Percentiles rank a stretch among this genome's conserved stretches.
Evolutionary conservation across 495 filamentous ascomycete species (phyloP).

Genomic region (Lindgomyces ingoldianus): DNA sequence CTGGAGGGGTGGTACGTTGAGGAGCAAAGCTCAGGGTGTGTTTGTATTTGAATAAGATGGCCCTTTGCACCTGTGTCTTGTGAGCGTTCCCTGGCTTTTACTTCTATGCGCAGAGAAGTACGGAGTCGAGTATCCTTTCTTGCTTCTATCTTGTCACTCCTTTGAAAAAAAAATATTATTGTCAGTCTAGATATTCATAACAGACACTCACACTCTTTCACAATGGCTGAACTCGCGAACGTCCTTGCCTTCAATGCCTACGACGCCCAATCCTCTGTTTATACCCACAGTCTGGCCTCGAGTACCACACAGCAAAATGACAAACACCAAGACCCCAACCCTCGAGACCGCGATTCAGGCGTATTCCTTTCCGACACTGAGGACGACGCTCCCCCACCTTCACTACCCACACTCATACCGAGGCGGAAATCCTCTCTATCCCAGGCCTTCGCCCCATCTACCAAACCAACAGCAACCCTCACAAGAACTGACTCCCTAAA

Average conservation of each 20-base stretch:
- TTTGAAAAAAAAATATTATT: background rate
- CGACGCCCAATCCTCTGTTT: background rate
- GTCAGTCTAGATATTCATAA: background rate
- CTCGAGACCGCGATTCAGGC: conserved; percentile 27
- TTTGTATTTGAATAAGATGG: background rate
- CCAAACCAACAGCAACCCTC: background rate
- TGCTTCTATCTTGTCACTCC: background rate
- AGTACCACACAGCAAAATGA: background rate
- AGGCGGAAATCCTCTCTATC: background rate
- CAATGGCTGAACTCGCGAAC: background rate
- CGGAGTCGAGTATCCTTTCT: too few species aligned
- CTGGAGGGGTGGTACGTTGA: background rate
- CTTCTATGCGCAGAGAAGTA: background rate
- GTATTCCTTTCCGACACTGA: conserved; percentile 25
- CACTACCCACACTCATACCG: background rate
- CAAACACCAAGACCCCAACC: background rate
- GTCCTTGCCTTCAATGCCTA: background rate
- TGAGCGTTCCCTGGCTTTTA: background rate
- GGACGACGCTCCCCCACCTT: background rate
- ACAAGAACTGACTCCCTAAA: background rate
- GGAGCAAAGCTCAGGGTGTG: background rate
- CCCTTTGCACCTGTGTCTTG: background rate
- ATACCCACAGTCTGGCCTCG: too few species aligned
- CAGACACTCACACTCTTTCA: background rate
- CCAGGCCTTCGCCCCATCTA: background rate